Evolutionary conservation across 495 filamentous ascomycete species (phyloP).

Genomic region (Annulohypoxylon moriforme): DNA sequence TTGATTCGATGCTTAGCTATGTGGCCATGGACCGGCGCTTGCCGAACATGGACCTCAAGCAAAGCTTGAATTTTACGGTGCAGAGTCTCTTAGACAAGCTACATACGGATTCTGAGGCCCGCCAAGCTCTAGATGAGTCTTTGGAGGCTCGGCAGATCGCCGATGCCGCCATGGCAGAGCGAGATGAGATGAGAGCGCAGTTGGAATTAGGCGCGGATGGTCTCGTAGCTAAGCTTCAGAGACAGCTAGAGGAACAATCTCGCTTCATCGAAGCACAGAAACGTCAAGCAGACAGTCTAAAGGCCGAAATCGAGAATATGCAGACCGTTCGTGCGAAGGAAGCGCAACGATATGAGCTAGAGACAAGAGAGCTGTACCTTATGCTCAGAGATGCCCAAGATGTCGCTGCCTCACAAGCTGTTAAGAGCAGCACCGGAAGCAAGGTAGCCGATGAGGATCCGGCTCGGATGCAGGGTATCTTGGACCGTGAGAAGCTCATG

Average conservation of each 20-base stretch:
- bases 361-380: slow-evolving; percentile 95
- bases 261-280: slow-evolving; percentile 88
- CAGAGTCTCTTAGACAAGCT: slow-evolving; percentile 94
- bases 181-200: slow-evolving; percentile 95
- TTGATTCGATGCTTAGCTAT: slow-evolving; percentile 97
- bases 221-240: slow-evolving; percentile 90
- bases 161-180: slow-evolving; percentile 93
- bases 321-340: slow-evolving; percentile 90
- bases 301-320: slow-evolving; percentile 87
- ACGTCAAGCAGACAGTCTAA: slow-evolving; percentile 85
- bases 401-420: slow-evolving; percentile 86
- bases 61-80: slow-evolving; percentile 96
- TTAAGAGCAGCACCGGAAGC: slow-evolving; percentile 69
- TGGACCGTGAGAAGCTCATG: slow-evolving; percentile 93
- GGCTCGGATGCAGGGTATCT: slow-evolving; percentile 86
- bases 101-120: slow-evolving; percentile 94
- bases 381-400: slow-evolving; percentile 99
- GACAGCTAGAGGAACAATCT: slow-evolving; percentile 90
- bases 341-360: slow-evolving; percentile 92
- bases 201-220: slow-evolving; percentile 94
- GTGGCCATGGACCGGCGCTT: slow-evolving; percentile 97
- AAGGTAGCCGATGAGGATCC: slow-evolving; percentile 71
- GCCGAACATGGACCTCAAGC: slow-evolving; percentile 96
- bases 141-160: slow-evolving; percentile 89
- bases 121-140: slow-evolving; percentile 90